Evolutionary conservation across 169 alveolate species (phyloP), one percentile per base, ranked within the genome.

Genomic region (Plasmodium inui): DNA sequence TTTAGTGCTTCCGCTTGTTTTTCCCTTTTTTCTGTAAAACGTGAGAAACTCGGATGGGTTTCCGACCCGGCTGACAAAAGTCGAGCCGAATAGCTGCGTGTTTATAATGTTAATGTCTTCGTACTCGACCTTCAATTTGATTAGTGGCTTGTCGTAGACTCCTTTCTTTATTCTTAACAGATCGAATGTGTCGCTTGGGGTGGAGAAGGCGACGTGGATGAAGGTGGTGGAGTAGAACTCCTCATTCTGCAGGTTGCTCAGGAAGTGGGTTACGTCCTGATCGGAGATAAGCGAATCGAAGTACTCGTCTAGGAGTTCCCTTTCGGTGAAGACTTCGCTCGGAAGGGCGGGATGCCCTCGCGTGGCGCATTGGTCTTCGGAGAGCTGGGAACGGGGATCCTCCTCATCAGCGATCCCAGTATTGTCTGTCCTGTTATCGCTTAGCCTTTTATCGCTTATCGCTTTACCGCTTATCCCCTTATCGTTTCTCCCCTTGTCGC

Each of bases 21-120:
- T 88, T 22, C 55, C 17, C 28, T 95, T 91, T 70, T 89, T 93
- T 72, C 78, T 92, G 80, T 86, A 93, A 67, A 97, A 96, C 17
- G 96, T 84, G 73, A 97, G 74, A 37, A 96, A 83, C 72, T 97
- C 98, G 37, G 95, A 90, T 26, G 98, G 98, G 74, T 97, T 97
- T 22, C 97, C 98, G 1, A 96, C 90, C 46, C 76, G 90, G 55
- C 93, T 95, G 41, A 91, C 85, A 82, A 94, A 97, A 28, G 57
- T 72, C 70, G 92, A 84, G 4, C 98, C 98, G 79, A 97, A 97
- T 30, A 96, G 91, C 61, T 96, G 95, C 1, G 97, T 95, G 78
- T 96, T 97, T n/a, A 97, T 95, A 53, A 95, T 78, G 61, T 93
- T 95, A 46, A 74, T 94, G 41, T 95, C 95, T 34, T 81, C 83